A percentile compares a stretch with the other conserved stretches of the same genome.
phyloP scores from a whole-genome alignment of 2,329 filamentous ascomycete species.

The Alternaria sp. region DNA sequence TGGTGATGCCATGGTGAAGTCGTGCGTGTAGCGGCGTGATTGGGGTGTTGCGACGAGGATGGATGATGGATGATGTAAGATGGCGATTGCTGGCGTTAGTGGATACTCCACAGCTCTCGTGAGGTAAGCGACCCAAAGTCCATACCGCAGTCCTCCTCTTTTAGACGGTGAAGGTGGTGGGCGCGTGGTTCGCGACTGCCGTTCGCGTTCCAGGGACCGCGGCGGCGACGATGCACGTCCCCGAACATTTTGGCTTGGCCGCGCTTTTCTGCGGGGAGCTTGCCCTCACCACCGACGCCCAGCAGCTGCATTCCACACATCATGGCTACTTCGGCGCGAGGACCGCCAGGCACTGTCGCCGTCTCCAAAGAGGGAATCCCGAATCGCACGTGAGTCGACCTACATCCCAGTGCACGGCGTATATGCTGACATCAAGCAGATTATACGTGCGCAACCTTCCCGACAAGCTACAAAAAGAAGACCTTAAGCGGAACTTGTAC shows the following conservation, averaged over 20 bases:
- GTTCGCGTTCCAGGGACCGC: neutral
- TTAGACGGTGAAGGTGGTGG: neutral
- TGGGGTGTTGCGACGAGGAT: neutral
- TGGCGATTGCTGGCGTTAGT: neutral
- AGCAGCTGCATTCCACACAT: slow-evolving; percentile 9
- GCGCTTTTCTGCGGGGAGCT: slow-evolving; percentile 37
- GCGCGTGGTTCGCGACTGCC: neutral
- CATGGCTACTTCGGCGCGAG: slow-evolving; percentile 37
- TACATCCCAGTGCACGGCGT: neutral
- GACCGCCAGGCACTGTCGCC: slow-evolving; percentile 29
- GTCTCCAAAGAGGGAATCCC: slow-evolving; percentile 27
- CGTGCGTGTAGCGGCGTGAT: neutral
- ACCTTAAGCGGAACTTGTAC: slow-evolving; percentile 86
- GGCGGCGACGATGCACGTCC: slow-evolving; percentile 17
- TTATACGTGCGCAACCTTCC: slow-evolving; percentile 91
- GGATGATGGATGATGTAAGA: neutral
- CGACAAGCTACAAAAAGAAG: slow-evolving; percentile 86
- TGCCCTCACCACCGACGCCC: slow-evolving; percentile 17
- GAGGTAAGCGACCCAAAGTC: neutral
- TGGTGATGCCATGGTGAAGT: slow-evolving; percentile 33
- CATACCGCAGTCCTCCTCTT: slow-evolving; percentile 10
- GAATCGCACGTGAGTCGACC: slow-evolving; percentile 44
- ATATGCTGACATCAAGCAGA: slow-evolving; percentile 53
- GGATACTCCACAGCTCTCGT: neutral
- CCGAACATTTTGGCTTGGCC: slow-evolving; percentile 21